These are phyloP conservation scores for Canariomyces notabilis DNA, from an alignment of 2,329 filamentous ascomycete species.

Conservation along the genomic window DNA sequence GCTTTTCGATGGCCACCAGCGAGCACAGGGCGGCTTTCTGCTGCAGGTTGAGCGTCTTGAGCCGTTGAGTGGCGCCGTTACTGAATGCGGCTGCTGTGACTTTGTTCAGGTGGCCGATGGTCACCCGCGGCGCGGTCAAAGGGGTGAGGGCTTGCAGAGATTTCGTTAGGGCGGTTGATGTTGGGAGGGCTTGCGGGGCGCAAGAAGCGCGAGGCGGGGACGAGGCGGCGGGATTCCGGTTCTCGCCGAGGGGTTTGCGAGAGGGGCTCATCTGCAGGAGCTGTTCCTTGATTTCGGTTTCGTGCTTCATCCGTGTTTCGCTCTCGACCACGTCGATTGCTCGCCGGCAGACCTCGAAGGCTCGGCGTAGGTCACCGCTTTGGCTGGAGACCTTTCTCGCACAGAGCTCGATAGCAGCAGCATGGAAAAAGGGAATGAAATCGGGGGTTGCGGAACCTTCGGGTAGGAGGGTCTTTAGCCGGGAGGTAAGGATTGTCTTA, in stretches of 20 bases:
- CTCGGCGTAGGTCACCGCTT: slow-evolving; percentile 89
- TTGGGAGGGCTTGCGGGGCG: slow-evolving; percentile 40
- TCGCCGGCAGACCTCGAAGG: slow-evolving; percentile 87
- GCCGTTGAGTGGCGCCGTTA: slow-evolving; percentile 78
- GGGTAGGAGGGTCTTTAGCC: slow-evolving; percentile 70
- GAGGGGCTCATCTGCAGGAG: slow-evolving; percentile 60
- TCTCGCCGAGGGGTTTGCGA: slow-evolving; percentile 74
- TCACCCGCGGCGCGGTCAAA: slow-evolving; percentile 80
- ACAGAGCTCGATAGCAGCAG: slow-evolving; percentile 87
- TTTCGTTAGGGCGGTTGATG: slow-evolving; percentile 41
- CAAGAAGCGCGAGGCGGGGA: slow-evolving; percentile 12
- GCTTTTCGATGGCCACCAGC: slow-evolving; percentile 79
- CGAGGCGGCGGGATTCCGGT: slow-evolving; percentile 63
- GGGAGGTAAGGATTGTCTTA: slow-evolving; percentile 76
- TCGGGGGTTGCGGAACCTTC: slow-evolving; percentile 43
- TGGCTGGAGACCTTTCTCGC: slow-evolving; percentile 92
- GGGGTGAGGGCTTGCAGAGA: slow-evolving; percentile 61
- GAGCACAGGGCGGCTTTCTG: slow-evolving; percentile 94
- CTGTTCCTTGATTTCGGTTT: slow-evolving; percentile 54
- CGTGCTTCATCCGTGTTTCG: slow-evolving; percentile 71
- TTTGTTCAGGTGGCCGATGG: slow-evolving; percentile 85
- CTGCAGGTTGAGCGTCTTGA: slow-evolving; percentile 86
- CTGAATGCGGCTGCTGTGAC: slow-evolving; percentile 86
- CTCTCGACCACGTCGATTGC: slow-evolving; percentile 85
- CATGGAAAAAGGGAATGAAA: slow-evolving; percentile 84